Evolutionary conservation across 2,329 filamentous ascomycete genomes (phyloP).

Genomic region (Talaromyces funiculosus): DNA sequence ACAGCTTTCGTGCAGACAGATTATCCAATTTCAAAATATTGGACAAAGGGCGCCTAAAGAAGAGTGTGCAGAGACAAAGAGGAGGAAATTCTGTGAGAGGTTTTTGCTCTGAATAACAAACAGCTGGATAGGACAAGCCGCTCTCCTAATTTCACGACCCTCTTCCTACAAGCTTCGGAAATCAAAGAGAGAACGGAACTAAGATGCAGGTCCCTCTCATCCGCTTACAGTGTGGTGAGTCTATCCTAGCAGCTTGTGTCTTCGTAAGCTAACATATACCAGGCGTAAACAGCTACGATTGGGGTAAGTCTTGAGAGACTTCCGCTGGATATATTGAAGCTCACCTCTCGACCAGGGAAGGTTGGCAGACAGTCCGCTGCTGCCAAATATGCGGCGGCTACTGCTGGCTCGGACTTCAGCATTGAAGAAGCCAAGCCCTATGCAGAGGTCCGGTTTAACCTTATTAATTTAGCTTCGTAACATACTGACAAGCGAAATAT

Average conservation of each 20-base stretch:
- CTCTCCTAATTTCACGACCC: no score
- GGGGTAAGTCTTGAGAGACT: slow-evolving; percentile 55
- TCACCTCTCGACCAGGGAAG: slow-evolving; percentile 56
- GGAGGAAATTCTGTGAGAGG: not conserved
- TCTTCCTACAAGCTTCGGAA: not conserved
- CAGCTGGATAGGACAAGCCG: not conserved
- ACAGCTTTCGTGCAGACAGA: not conserved
- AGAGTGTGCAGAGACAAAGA: not conserved
- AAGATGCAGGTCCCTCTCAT: slow-evolving; percentile 74
- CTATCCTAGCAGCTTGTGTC: no score
- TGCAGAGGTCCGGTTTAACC: slow-evolving; percentile 62
- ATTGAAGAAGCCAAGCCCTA: slow-evolving; percentile 88
- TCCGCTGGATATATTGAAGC: slow-evolving; percentile 21
- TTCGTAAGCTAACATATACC: slow-evolving; percentile 1
- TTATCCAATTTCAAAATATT: not conserved
- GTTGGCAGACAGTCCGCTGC: slow-evolving; percentile 80
- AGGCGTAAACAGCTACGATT: slow-evolving; percentile 98
- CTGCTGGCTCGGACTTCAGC: slow-evolving; percentile 65
- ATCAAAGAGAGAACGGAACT: slow-evolving; percentile 6
- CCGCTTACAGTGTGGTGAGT: slow-evolving; percentile 60
- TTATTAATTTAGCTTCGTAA: not conserved
- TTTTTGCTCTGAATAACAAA: not conserved
- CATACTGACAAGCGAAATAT: slow-evolving; percentile 4
- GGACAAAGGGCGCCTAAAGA: not conserved
- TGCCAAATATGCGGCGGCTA: slow-evolving; percentile 82